A percentile compares a stretch with the other conserved stretches of the same genome.
Conservation (phyloP, 2,329 filamentous ascomycete species). For the Talaromyces islandicus region DNA sequence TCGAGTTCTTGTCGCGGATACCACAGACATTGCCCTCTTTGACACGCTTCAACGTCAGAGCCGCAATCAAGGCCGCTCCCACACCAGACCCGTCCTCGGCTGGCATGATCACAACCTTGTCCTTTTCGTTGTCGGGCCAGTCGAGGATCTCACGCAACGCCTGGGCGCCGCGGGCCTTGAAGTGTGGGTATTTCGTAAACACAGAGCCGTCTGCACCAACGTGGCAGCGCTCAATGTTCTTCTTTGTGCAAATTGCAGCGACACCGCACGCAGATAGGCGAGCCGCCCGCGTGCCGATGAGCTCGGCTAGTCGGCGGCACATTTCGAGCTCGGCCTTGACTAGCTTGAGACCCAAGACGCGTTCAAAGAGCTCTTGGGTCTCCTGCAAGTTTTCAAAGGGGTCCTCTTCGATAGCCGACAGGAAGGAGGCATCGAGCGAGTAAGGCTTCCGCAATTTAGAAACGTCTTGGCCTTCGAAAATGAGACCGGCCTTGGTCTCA, state of each 20-base stretch:
- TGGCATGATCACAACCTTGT: conserved; percentile 79
- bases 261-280: conserved; percentile 92
- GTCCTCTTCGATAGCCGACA: conserved; percentile 89
- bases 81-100: conserved; percentile 96
- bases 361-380: conserved; percentile 74
- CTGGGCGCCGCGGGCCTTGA: conserved; percentile 84
- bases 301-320: conserved; percentile 78
- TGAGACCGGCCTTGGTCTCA: conserved; percentile 64
- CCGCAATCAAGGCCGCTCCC: conserved; percentile 90
- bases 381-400: conserved; percentile 93
- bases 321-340: conserved; percentile 80
- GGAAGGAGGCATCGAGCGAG: conserved; percentile 85
- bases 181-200: conserved; percentile 99
- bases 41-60: conserved; percentile 58
- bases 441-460: conserved; percentile 77
- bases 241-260: conserved; percentile 95
- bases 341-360: conserved; percentile 64
- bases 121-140: conserved; percentile 79
- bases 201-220: conserved; percentile 96
- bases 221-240: conserved; percentile 78
- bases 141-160: conserved; percentile 93
- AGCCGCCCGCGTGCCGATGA: conserved; percentile 91
- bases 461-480: conserved; percentile 82
- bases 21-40: conserved; percentile 55
- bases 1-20: conserved; percentile 45